phyloP scores from a whole-genome alignment of 177 flowering plant genomes.

The Vitis hybrid region DNA sequence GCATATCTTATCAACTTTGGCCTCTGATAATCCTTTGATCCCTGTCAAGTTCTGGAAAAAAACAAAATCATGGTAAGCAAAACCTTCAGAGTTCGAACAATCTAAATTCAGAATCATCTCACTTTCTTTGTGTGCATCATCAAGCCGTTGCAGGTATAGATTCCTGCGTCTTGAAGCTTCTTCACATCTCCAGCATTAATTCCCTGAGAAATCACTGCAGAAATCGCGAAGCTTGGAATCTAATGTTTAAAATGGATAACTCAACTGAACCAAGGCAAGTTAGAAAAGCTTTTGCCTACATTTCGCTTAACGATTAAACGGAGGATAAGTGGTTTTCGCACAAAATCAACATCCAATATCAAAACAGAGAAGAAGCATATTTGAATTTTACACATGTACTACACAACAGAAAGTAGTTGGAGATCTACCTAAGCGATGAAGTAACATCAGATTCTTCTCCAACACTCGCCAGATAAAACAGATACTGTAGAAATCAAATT shows the following conservation, averaged over 20 bases:
- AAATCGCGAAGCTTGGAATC: background rate
- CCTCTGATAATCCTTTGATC: constrained; percentile 94
- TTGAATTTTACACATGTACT: too few relatives aligned
- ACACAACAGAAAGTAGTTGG: too few relatives aligned
- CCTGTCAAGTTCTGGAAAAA: constrained; percentile 73
- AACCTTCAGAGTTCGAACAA: background rate
- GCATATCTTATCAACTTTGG: constrained; percentile 95
- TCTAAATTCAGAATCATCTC: background rate
- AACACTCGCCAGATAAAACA: too few relatives aligned
- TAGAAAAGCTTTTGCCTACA: too few relatives aligned
- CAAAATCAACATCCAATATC: background rate
- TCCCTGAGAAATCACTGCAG: constrained; percentile 70
- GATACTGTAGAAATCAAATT: background rate
- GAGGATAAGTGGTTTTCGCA: too few relatives aligned
- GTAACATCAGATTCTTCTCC: too few relatives aligned
- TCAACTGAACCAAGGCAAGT: too few relatives aligned
- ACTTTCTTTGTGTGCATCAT: constrained; percentile 99
- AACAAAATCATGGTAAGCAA: background rate
- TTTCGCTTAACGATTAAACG: too few relatives aligned
- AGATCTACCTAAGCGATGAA: too few relatives aligned
- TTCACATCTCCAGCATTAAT: constrained; percentile 82
- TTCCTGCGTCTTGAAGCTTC: constrained; percentile 98
- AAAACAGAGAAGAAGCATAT: background rate
- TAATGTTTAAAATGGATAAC: too few relatives aligned
- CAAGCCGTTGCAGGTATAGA: constrained; percentile 94